These are phyloP conservation scores for Chlorella sorokiniana DNA, from an alignment of 139 green algal species.

Conservation along the genomic window DNA sequence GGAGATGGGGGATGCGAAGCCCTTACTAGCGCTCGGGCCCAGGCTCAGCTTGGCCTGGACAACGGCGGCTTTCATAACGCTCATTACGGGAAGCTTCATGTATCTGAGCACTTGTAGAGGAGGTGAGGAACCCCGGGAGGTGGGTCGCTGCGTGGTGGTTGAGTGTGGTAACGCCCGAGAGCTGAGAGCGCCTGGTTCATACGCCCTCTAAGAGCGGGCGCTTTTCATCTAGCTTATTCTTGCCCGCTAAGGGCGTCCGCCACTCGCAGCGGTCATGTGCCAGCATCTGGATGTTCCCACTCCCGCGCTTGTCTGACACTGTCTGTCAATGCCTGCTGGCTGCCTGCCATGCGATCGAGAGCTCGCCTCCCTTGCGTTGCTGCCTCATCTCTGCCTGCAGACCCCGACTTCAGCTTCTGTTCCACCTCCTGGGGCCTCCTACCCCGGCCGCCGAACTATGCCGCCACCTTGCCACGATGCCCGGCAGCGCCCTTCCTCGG, in stretches of 20 bases:
- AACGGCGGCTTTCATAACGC: not conserved
- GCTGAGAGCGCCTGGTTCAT: not conserved
- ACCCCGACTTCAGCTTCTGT: too few relatives aligned
- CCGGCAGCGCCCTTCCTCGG: not conserved
- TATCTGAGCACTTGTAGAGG: not conserved
- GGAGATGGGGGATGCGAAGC: too few relatives aligned
- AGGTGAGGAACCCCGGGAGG: not conserved
- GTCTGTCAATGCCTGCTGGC: too few relatives aligned
- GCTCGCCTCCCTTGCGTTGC: too few relatives aligned
- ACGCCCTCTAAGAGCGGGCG: too few relatives aligned
- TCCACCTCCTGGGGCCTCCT: too few relatives aligned
- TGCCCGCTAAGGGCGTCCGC: too few relatives aligned
- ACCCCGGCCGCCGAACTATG: not conserved
- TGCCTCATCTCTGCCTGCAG: not conserved
- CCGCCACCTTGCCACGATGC: not conserved
- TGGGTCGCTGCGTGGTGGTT: slow-evolving; percentile 3
- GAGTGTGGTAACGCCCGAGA: not conserved
- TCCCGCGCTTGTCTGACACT: too few relatives aligned
- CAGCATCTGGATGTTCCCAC: too few relatives aligned
- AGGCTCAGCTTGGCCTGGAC: not conserved
- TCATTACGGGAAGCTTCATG: not conserved
- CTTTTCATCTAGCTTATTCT: too few relatives aligned
- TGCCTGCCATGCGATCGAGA: too few relatives aligned
- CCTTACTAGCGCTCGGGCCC: not conserved
- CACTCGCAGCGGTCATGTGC: too few relatives aligned